Conservation (phyloP, 805 yeast genomes). For the Nakazawaea laoshanensis region DNA sequence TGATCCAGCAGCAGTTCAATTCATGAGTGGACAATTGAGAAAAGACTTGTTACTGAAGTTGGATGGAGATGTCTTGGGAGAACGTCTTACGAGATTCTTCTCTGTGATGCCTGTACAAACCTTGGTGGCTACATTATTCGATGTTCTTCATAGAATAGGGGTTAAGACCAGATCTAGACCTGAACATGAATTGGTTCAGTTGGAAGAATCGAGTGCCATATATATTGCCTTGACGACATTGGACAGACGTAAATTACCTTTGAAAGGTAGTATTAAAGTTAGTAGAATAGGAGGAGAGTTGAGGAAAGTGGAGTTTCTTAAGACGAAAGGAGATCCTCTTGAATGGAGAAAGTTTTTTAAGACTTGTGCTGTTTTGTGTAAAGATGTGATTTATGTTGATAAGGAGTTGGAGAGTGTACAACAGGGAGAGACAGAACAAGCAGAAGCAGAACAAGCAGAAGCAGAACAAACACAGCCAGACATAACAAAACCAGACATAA, state of each 20-base stretch:
- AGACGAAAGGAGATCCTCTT: slow-evolving; percentile 56
- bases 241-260: slow-evolving; percentile 35
- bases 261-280: slow-evolving; percentile 40
- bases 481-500: neutral
- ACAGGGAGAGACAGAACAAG: neutral
- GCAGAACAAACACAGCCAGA: neutral
- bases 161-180: slow-evolving; percentile 16
- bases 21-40: slow-evolving; percentile 19
- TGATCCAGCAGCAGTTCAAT: slow-evolving; percentile 46
- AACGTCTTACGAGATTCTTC: slow-evolving; percentile 44
- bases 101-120: slow-evolving; percentile 34
- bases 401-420: slow-evolving; percentile 3
- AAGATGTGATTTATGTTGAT: slow-evolving; percentile 44
- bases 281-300: slow-evolving; percentile 27
- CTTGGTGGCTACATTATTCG: slow-evolving; percentile 30
- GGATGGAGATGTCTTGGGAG: slow-evolving; percentile 19
- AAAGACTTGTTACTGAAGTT: slow-evolving; percentile 14
- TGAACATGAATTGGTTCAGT: slow-evolving; percentile 7
- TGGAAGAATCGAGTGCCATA: slow-evolving; percentile 17
- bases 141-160: slow-evolving; percentile 34
- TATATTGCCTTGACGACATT: slow-evolving; percentile 18
- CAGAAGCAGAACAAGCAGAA: neutral
- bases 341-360: slow-evolving; percentile 69
- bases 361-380: slow-evolving; percentile 44
- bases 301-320: slow-evolving; percentile 45